A percentile compares a stretch with the other conserved stretches of the same genome.
These are phyloP conservation scores for Scedosporium boydii DNA, from an alignment of 2,329 filamentous ascomycete species.

Conservation along the genomic window DNA sequence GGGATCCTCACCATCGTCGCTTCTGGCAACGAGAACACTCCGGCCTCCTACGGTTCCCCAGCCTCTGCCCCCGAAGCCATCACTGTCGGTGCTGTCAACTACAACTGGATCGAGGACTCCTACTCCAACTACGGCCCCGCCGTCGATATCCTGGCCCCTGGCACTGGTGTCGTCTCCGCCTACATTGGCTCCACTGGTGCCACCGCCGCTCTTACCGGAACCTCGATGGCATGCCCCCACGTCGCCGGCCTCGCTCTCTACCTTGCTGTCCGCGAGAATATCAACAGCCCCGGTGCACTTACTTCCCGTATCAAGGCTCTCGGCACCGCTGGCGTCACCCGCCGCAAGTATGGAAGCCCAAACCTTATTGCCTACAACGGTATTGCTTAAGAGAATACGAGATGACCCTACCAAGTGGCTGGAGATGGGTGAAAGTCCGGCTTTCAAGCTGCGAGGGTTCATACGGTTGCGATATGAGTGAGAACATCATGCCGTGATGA, in stretches of 20 bases:
- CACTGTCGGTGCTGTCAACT: slow-evolving; percentile 21
- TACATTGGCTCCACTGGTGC: slow-evolving; percentile 25
- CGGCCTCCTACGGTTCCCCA: slow-evolving; percentile 12
- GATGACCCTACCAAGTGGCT: too few species aligned
- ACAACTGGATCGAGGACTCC: slow-evolving; percentile 15
- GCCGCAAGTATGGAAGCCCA: neutral
- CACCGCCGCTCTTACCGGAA: slow-evolving; percentile 29
- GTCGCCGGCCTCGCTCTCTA: slow-evolving; percentile 27
- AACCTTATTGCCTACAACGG: slow-evolving; percentile 5
- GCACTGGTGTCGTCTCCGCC: slow-evolving; percentile 29
- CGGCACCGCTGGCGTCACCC: neutral
- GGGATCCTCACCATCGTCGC: slow-evolving; percentile 29
- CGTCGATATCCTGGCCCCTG: slow-evolving; percentile 37
- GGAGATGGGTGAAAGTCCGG: too few species aligned
- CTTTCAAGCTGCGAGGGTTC: too few species aligned
- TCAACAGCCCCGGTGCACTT: neutral
- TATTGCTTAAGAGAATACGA: neutral
- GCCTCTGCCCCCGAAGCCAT: slow-evolving; percentile 15
- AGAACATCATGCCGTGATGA: too few species aligned
- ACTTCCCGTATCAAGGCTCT: neutral
- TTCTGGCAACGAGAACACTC: slow-evolving; percentile 14
- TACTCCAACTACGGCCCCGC: slow-evolving; percentile 36
- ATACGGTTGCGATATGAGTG: too few species aligned
- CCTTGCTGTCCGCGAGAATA: slow-evolving; percentile 5
- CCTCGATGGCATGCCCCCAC: slow-evolving; percentile 36